These are phyloP conservation scores for Eucalyptus polyanthemos DNA, from an alignment of 345 rosid species.

Conservation along the genomic window DNA sequence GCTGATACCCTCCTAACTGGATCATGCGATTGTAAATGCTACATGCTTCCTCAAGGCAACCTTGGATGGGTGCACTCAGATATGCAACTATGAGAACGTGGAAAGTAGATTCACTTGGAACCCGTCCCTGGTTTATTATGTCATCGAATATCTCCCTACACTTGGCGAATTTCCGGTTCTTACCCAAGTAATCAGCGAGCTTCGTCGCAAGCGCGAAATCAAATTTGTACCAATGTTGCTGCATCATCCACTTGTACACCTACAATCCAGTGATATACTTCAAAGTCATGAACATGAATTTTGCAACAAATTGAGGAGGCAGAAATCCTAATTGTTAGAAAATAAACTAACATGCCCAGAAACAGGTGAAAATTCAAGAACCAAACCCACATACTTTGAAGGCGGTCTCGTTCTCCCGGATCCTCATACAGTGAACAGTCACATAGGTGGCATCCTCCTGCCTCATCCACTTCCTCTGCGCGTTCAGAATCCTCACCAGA, in stretches of 20 bases:
- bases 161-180: slow-evolving; percentile 60
- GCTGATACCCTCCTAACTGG: slow-evolving; percentile 80
- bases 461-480: slow-evolving; percentile 77
- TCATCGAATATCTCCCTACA: slow-evolving; percentile 78
- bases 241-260: slow-evolving; percentile 96
- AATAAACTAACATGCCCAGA: background rate
- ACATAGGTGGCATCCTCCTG: slow-evolving; percentile 79
- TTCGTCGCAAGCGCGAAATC: slow-evolving; percentile 85
- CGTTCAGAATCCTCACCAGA: slow-evolving; percentile 53
- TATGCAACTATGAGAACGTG: slow-evolving; percentile 74
- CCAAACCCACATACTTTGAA: slow-evolving; percentile 31
- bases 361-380: background rate
- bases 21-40: slow-evolving; percentile 76
- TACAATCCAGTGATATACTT: background rate
- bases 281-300: background rate
- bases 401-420: slow-evolving; percentile 71
- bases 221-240: slow-evolving; percentile 71
- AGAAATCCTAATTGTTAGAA: background rate
- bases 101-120: slow-evolving; percentile 84
- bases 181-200: slow-evolving; percentile 81
- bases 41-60: slow-evolving; percentile 76
- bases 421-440: slow-evolving; percentile 61
- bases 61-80: slow-evolving; percentile 54
- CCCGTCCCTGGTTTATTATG: slow-evolving; percentile 75
- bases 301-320: background rate